Evolutionary conservation across 2,329 filamentous ascomycete species (phyloP), one percentile per base, ranked within the genome.

Genomic region (Ophioceras dolichostomum): DNA sequence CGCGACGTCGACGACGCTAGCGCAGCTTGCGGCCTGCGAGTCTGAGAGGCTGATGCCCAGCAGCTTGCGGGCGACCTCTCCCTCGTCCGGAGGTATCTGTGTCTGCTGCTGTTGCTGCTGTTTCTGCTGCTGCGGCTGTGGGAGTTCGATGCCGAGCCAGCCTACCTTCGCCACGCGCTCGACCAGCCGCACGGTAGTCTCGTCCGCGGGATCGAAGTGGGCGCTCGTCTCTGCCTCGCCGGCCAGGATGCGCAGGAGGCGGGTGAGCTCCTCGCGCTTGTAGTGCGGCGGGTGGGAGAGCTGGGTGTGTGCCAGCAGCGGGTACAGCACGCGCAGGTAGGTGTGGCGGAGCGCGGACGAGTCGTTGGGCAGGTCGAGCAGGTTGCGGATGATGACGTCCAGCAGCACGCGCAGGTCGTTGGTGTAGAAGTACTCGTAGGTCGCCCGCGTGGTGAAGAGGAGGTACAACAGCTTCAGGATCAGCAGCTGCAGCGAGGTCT

Each of bases 401-500:
- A 96, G 70, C 13, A 98, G 73, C 4, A 98, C 91, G 41, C 86
- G 83, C 21, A 98, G 68, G 52, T 98, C 91, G 54, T 98, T 98
- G 20, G 87, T 95, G 59, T 96, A 98, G 54, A 98, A 98, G 59
- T 96, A 98, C 60, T 98, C 91, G 56, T 91, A 86, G 0, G 91
- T 98, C 13, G 82, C 75, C 39, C 77, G 77, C 9, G 86, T 96
- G 4, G 88, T 94, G 60, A 98, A 98, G 9, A 98, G 71, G 26
- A 98, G 75, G 59, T 96, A 98, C 20, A 98, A 68, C 4, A 95
- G 74, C 60, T 98, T 98, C 30, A 98, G 69, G 41, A 96, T 96
- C n/a, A 98, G 72, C 19, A 98, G 70, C 58, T 98, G 93, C 27
- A 94, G 73, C 2, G 87, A 89, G 1, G 91, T 94, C 58, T 96